Evolutionary conservation across 2,329 filamentous ascomycete genomes (phyloP), one percentile per base, ranked within the genome.

Genomic region (Penicillium janthinellum): DNA sequence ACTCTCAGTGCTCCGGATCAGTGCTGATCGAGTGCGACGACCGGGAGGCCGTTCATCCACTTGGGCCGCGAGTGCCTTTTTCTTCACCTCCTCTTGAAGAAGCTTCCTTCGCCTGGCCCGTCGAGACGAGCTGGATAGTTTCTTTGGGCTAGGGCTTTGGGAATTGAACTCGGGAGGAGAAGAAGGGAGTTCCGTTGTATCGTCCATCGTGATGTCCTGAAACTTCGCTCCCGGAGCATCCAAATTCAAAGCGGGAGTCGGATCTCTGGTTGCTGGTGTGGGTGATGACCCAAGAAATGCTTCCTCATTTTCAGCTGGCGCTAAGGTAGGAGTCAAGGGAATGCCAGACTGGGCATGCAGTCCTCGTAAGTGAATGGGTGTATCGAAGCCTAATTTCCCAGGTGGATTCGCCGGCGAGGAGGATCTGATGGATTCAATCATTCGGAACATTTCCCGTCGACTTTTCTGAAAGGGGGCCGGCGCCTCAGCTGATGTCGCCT

Each of bases 351-450:
- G 67, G 8, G 66, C 64, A 64, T 65, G 65, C n/a, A 73, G 57
- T 56, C 62, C 63, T 37, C 67, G 71, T 44, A 73, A 56, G 53
- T 70, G 68, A 2, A 68, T 67, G 12, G 72, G 73, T 4, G 73
- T 74, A 38, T 69, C 65, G 41, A 70, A 68, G 38, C 65, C 71
- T 31, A 65, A 52, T 60, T 67, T 57, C 59, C 62, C 67, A 59
- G 69, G 68, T 55, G 73, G 64, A 66, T 72, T 54, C 4, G 62
- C 61, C 5, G 70, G 67, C 2, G 75, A 75, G 12, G 74, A 75
- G 14, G 87, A 88, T 34, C 82, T 81, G 28, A 93, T 81, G 20
- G 88, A 85, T 0, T 89, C 82, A 66, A 92, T 94, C 62, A 94
- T 79, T 0, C 82, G 82, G 5, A 85, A 84, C 25, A 84, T 84